Evolutionary conservation across 345 rosid genomes (phyloP), one percentile per base, ranked within the genome.

Genomic region (Euphorbia tirucalli): DNA sequence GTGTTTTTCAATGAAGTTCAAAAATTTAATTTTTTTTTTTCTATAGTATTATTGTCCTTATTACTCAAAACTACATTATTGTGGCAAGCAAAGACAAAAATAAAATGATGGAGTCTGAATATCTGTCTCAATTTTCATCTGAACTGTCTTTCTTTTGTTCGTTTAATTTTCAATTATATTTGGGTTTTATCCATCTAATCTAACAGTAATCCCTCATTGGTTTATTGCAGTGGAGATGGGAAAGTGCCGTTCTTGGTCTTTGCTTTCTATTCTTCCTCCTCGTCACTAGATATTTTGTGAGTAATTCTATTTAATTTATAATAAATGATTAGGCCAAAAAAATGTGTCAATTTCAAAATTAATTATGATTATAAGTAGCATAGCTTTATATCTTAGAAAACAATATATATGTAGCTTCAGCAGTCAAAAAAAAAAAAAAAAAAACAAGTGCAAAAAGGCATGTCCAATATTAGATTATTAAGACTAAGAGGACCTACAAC

Each of bases 181-280:
- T 35, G 3, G 39, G n/a, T n/a, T 35, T 35, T 35, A 35, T 35
- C 7, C 7, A 7, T 37, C n/a, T 22, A 24, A 18, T 30, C 50
- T 60, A 30, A 39, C 41, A 22, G 32, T 49, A 9, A 44, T 48
- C 11, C 0, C 13, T 46, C 3, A 21, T 61, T 55, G 14, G 18
- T 24, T 66, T 15, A 24, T 56, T 71, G 62, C 86, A 95, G 99
- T 95, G 99, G 99, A 82, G 90, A 85, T 95, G 99, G 99, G 97
- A 95, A 77, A 93, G 96, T 84, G 94, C 83, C 1, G 83, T 89
- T 21, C 73, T 95, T 37, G 97, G 99, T 5, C 82, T 87, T 73
- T 83, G 93, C 85, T 95, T 93, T 82, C 92, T 95, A 50, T 84
- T 87, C 89, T 91, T 95, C 75, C 93, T 93, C 69, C 74, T 93